These are phyloP conservation scores for Galerina marginata DNA, from an alignment of 768 basidiomycete genomes.

Conservation along the genomic window DNA sequence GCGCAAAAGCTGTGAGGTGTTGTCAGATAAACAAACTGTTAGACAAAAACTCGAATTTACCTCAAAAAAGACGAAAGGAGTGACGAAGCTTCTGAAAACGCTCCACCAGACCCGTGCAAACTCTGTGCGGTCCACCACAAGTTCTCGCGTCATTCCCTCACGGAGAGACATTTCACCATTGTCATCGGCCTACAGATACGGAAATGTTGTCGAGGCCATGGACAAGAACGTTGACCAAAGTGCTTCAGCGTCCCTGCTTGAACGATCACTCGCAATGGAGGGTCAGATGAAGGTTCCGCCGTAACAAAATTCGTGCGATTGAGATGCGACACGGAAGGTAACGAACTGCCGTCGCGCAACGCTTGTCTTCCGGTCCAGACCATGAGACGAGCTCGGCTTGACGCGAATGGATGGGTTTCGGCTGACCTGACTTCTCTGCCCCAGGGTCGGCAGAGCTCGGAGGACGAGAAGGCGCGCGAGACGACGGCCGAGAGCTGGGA, in stretches of 20 bases:
- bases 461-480: slow-evolving; percentile 70
- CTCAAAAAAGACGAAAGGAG: slow-evolving; percentile 85
- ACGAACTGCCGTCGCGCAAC: slow-evolving; percentile 76
- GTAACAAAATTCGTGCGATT: slow-evolving; percentile 60
- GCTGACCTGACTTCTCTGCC: slow-evolving; percentile 47
- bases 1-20: slow-evolving; percentile 62
- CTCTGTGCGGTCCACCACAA: slow-evolving; percentile 74
- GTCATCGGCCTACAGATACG: slow-evolving; percentile 83
- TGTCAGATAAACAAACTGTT: slow-evolving; percentile 3
- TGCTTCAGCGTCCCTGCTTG: slow-evolving; percentile 80
- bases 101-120: slow-evolving; percentile 85
- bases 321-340: slow-evolving; percentile 76
- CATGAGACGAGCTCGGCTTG: slow-evolving; percentile 69
- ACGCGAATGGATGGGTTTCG: slow-evolving; percentile 81
- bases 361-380: slow-evolving; percentile 79
- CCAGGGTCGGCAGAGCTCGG: slow-evolving; percentile 61
- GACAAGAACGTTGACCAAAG: slow-evolving; percentile 75
- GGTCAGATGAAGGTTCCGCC: slow-evolving; percentile 69
- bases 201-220: slow-evolving; percentile 80
- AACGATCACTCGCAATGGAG: slow-evolving; percentile 76
- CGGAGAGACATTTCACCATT: slow-evolving; percentile 84
- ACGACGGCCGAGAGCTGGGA: slow-evolving; percentile 58
- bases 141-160: slow-evolving; percentile 74
- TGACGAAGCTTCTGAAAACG: slow-evolving; percentile 81
- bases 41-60: slow-evolving; percentile 43